Evolutionary conservation across 345 rosid species (phyloP).

Genomic region (Eutrema heterophyllum): DNA sequence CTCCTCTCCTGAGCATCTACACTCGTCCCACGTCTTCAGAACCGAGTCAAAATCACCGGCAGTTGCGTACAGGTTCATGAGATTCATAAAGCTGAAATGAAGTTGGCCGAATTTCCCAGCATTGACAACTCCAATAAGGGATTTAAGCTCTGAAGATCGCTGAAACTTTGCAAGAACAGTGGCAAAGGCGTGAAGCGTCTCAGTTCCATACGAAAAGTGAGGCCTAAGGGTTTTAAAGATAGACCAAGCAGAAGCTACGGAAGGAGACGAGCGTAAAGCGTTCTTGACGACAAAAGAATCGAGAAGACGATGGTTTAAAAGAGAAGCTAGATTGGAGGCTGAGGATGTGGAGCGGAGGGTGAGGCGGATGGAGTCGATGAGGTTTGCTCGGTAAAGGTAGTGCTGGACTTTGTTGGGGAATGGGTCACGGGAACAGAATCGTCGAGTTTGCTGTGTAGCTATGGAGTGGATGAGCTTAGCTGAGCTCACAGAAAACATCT

Average conservation of each 20-base stretch:
- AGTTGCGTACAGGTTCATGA: slow-evolving; percentile 58
- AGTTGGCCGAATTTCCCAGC: slow-evolving; percentile 43
- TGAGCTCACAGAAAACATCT: slow-evolving; percentile 36
- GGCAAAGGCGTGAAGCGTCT: slow-evolving; percentile 60
- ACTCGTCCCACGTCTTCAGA: slow-evolving; percentile 53
- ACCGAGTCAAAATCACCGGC: slow-evolving; percentile 55
- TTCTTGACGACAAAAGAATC: slow-evolving; percentile 72
- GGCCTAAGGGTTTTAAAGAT: slow-evolving; percentile 44
- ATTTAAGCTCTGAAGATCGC: slow-evolving; percentile 42
- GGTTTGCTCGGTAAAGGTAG: slow-evolving; percentile 63
- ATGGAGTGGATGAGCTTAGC: slow-evolving; percentile 17
- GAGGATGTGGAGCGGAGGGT: slow-evolving; percentile 54
- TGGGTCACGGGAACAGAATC: slow-evolving; percentile 51
- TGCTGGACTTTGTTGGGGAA: slow-evolving; percentile 70
- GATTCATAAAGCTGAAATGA: slow-evolving; percentile 62
- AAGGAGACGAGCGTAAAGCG: slow-evolving; percentile 70
- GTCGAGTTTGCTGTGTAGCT: slow-evolving; percentile 39
- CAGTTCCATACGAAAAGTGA: slow-evolving; percentile 40
- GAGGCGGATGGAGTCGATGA: slow-evolving; percentile 71
- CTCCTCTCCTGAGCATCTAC: slow-evolving; percentile 35
- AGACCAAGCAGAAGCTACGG: slow-evolving; percentile 54
- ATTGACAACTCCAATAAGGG: slow-evolving; percentile 44
- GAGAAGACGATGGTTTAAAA: slow-evolving; percentile 53
- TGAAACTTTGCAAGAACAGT: slow-evolving; percentile 63
- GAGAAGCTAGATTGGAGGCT: slow-evolving; percentile 24